phyloP scores from a whole-genome alignment of 2,329 filamentous ascomycete genomes.

The Arachnomyces sp. region DNA sequence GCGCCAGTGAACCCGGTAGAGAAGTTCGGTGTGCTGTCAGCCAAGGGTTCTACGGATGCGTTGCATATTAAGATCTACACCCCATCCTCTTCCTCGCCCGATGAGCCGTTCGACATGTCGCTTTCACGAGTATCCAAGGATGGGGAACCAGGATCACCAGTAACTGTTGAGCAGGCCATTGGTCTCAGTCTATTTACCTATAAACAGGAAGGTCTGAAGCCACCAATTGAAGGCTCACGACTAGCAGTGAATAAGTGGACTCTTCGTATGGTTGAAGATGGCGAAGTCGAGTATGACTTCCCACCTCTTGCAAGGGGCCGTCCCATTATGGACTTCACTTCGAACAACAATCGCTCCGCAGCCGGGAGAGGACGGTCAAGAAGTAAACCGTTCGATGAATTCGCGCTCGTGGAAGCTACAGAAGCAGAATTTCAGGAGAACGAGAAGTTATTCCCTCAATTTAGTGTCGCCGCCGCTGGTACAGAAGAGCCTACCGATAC shows the following conservation, averaged over 20 bases:
- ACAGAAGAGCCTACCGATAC: conserved; percentile 18
- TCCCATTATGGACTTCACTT: conserved; percentile 56
- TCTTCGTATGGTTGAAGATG: conserved; percentile 59
- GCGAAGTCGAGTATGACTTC: conserved; percentile 59
- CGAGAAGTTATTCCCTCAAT: conserved; percentile 48
- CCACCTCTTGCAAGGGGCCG: conserved; percentile 50
- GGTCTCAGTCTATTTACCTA: conserved; percentile 56
- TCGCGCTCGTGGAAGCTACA: conserved; percentile 54
- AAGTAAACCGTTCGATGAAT: conserved; percentile 59
- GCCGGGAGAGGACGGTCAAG: conserved; percentile 46
- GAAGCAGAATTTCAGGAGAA: conserved; percentile 49
- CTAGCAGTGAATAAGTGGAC: conserved; percentile 56
- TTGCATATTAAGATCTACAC: conserved; percentile 57
- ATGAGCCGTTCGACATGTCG: conserved; percentile 51
- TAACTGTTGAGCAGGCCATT: conserved; percentile 55
- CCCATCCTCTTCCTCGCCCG: conserved; percentile 49
- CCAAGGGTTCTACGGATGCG: conserved; percentile 48
- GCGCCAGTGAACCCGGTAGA: conserved; percentile 54
- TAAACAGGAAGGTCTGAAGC: conserved; percentile 49
- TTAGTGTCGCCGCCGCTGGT: conserved; percentile 28
- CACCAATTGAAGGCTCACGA: conserved; percentile 43
- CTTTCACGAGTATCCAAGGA: conserved; percentile 49
- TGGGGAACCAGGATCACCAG: conserved; percentile 36
- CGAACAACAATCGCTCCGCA: conserved; percentile 56
- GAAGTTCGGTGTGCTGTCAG: conserved; percentile 51